Conservation (phyloP, 2,329 filamentous ascomycete species). For the Paraphaeosphaeria minitans region DNA sequence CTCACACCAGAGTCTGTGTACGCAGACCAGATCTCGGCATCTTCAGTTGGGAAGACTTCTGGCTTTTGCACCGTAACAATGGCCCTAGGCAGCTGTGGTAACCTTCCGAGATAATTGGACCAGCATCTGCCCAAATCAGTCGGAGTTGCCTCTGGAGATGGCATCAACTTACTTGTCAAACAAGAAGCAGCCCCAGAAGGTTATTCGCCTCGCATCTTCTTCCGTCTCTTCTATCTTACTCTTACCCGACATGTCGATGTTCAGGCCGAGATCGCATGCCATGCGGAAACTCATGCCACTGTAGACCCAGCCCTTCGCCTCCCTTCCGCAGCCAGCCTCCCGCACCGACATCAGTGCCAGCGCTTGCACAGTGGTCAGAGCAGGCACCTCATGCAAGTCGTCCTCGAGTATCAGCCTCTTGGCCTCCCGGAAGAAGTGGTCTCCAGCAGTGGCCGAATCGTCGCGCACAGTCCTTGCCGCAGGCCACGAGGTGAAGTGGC, state of each 20-base stretch:
- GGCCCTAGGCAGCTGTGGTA: slow-evolving; percentile 81
- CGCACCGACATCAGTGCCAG: slow-evolving; percentile 94
- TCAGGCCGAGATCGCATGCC: slow-evolving; percentile 91
- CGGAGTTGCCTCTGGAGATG: background rate
- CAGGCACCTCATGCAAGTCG: slow-evolving; percentile 89
- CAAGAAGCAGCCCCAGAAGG: slow-evolving; percentile 97
- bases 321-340: slow-evolving; percentile 90
- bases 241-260: slow-evolving; percentile 68
- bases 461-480: slow-evolving; percentile 73
- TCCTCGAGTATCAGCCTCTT: slow-evolving; percentile 88
- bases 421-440: slow-evolving; percentile 94
- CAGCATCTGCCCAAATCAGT: slow-evolving; percentile 65
- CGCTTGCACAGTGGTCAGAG: slow-evolving; percentile 88
- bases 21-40: slow-evolving; percentile 82
- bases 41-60: slow-evolving; percentile 88
- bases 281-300: slow-evolving; percentile 98
- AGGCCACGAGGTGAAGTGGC: slow-evolving; percentile 82
- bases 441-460: slow-evolving; percentile 84
- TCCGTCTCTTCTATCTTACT: slow-evolving; percentile 75
- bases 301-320: slow-evolving; percentile 97
- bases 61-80: slow-evolving; percentile 86
- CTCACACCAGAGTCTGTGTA: slow-evolving; percentile 85
- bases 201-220: slow-evolving; percentile 85
- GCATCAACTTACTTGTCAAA: slow-evolving; percentile 75
- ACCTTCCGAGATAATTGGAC: slow-evolving; percentile 93